Base-by-base conservation (phyloP, 78 protist species). In the Dictyostelium purpureum region DNA sequence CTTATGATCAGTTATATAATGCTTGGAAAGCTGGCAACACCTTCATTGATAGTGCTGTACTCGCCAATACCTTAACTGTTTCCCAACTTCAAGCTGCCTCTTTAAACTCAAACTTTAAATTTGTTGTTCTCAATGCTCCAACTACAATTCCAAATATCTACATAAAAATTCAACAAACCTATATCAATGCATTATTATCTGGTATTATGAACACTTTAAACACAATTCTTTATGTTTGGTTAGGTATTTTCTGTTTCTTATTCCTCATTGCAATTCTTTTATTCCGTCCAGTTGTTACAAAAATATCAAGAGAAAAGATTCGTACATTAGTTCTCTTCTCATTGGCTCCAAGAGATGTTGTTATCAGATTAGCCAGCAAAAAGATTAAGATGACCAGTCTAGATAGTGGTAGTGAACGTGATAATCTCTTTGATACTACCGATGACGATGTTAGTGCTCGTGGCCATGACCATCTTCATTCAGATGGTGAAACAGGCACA, bases 351-450 rank as follows among this genome's bases (percentile, higher is more conserved):
- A 52, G 75, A 43, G 82, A 73, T 66, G 21, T 73, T 24, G 82
- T 85, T 1, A 40, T 67, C 10, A 85, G 47, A 74, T 10, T 85
- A 35, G 47, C 83, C 7, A 63, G 52, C 2, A 70, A 61, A 14
- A 56, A 73, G 38, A 49, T 52, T 21, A 85, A 85, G 71, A 38
- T 71, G 56, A 43, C 31, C 19, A 61, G 70, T 66, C 9, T 85
- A 16, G 92, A 85, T 43, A 73, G 77, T 42, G 49, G 75, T 40
- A 71, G 81, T 18, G 92, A 85, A 28, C 70, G 92, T 59, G 92
- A 85, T 47, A 33, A 71, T 3, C 33, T 56, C 9, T 71, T 85
- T 37, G 77, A 73, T 21, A 43, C 77, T 9, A 21, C 54, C 14
- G 82, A 61, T 18, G 82, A 33, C 19, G 77, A 80, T 31, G 88